Evolutionary conservation across 768 basidiomycete species (phyloP), one percentile per base, ranked within the genome.

Genomic region (Kwoniella dejecticola): DNA sequence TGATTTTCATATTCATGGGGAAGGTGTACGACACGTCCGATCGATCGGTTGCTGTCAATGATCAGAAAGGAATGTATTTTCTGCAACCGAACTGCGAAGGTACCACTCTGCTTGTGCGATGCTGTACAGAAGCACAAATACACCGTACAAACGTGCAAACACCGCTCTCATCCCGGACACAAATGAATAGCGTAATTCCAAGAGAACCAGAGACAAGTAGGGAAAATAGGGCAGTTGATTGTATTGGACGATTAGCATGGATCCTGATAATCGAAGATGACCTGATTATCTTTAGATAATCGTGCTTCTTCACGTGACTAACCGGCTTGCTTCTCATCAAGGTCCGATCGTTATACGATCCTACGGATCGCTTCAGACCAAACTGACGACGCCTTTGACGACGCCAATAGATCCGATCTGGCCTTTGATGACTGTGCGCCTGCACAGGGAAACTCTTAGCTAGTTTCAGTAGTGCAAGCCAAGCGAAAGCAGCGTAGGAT

Each of bases 271-370:
- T 42, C 41, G 15, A 26, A 11, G 46, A 8, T 48, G 21, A 48
- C 27, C 7, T 26, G 27, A 50, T 50, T 19, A 50, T 50, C 48
- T 33, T 50, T 31, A 50, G 48, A 3, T 50, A 50, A 50, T 50
- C 48, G 30, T 29, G 17, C 17, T 29, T 31, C 11, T 50, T 50
- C 48, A 50, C 48, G 48, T 50, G 52, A 38, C 31, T 10, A 3
- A 6, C 10, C 19, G 5, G 19, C 10, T 17, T 38, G 17, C 36
- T 38, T 8, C 17, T 38, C 17, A 38, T 38, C 17, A 8, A 38
- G 8, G 17, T 38, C 17, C 41, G 41, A 42, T 42, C 41, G 11
- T 13, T 13, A 6, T 5, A n/a, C 5, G 6, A 42, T 12, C 6
- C 41, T 7, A 42, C 17, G 47, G 7, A 48, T 48, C 47, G 47